Percentiles rank a stretch among this genome's conserved stretches.
Evolutionary conservation across 2,329 filamentous ascomycete genomes (phyloP).

Genomic region (Cryphonectria carpinicola): DNA sequence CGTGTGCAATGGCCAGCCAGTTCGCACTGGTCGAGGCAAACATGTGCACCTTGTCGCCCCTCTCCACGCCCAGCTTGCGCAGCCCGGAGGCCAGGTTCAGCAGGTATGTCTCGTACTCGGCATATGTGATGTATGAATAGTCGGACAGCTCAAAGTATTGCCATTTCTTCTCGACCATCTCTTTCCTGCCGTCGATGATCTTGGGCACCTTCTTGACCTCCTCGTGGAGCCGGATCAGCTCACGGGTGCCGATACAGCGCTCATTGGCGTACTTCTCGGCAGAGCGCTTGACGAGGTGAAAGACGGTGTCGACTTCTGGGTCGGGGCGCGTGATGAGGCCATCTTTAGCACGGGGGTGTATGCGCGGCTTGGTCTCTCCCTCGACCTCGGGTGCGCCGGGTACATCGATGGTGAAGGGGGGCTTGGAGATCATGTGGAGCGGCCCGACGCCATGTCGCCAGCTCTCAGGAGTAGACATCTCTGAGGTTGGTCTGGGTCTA

Average conservation of each 20-base stretch:
- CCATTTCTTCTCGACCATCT: constrained; percentile 89
- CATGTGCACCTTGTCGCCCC: constrained; percentile 73
- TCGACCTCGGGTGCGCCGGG: constrained; percentile 69
- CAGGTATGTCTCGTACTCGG: constrained; percentile 74
- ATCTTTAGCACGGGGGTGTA: constrained; percentile 73
- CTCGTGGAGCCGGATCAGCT: constrained; percentile 75
- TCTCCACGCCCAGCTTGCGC: constrained; percentile 71
- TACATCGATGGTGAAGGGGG: constrained; percentile 76
- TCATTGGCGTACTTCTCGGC: constrained; percentile 66
- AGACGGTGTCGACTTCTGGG: constrained; percentile 75
- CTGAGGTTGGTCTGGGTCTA: constrained; percentile 14
- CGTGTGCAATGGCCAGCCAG: constrained; percentile 84
- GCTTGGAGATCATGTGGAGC: constrained; percentile 65
- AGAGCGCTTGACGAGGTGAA: constrained; percentile 74
- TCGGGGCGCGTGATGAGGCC: constrained; percentile 68
- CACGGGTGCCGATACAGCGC: constrained; percentile 71
- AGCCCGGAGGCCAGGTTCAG: constrained; percentile 74
- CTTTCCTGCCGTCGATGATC: constrained; percentile 77
- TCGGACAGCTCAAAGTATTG: constrained; percentile 82
- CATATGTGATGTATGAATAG: constrained; percentile 78
- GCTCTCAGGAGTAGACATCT: constrained; percentile 36
- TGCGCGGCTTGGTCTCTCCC: constrained; percentile 83
- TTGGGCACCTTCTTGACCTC: constrained; percentile 92
- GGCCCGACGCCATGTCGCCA: constrained; percentile 48
- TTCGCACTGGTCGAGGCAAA: constrained; percentile 83